These are phyloP conservation scores for Flaveria floridana DNA, from an alignment of 140 eudicot species.

Conservation along the genomic window DNA sequence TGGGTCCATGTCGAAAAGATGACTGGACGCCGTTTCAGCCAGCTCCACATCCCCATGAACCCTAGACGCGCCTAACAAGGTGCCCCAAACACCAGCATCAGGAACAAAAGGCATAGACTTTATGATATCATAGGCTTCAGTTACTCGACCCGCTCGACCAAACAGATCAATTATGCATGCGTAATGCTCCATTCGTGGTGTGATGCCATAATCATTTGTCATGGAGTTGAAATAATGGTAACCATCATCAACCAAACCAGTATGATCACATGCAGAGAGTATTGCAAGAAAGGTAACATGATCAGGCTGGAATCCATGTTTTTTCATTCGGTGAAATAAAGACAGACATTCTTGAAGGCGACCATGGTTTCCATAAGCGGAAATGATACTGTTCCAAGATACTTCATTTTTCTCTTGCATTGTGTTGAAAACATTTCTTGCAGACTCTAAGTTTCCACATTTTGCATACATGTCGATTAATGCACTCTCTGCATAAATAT, in stretches of 20 bases:
- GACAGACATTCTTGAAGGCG: conserved; percentile 43
- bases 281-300: conserved; percentile 72
- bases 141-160: conserved; percentile 64
- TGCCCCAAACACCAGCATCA: conserved; percentile 76
- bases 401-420: conserved; percentile 64
- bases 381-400: conserved; percentile 80
- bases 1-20: conserved; percentile 66
- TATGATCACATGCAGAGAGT: conserved; percentile 78
- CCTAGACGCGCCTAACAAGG: conserved; percentile 63
- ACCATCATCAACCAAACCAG: conserved; percentile 71
- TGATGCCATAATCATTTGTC: conserved; percentile 44
- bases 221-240: conserved; percentile 48
- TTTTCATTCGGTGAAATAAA: conserved; percentile 52
- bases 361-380: conserved; percentile 82
- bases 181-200: conserved; percentile 68
- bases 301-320: conserved; percentile 54
- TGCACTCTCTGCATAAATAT: conserved; percentile 62
- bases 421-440: conserved; percentile 49
- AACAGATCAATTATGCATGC: conserved; percentile 61
- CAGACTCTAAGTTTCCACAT: conserved; percentile 57
- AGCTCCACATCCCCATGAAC: conserved; percentile 73
- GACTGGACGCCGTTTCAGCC: conserved; percentile 65
- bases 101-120: conserved; percentile 68
- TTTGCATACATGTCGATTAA: conserved; percentile 79
- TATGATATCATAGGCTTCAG: conserved; percentile 46